Evolutionary conservation across 148 eudicot genomes (phyloP), one percentile per base, ranked within the genome.

Genomic region (Camellia sinensis): DNA sequence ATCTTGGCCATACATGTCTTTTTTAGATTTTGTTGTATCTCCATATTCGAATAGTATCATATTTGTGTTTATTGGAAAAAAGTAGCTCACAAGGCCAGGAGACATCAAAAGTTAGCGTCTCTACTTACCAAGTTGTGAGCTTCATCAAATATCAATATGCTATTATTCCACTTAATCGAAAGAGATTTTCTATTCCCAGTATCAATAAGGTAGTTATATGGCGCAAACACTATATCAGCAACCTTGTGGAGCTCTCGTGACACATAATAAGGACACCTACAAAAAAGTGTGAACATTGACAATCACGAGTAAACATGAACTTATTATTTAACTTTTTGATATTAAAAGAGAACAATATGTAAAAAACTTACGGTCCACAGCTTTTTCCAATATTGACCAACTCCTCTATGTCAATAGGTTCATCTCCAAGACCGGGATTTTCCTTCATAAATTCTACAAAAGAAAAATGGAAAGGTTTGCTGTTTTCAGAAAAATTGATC

Each of bases 191-290:
- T 86, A 80, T 83, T 82, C 14, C 88, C 80, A 54, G 87, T 94
- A 80, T 96, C 99, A 74, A 96, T 96, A 62, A 96, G 95, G 89
- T 96, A 96, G 85, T 96, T 96, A 89, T 96, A 96, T 59, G 99
- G 99, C 69, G 95, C 97, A 86, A 96, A 94, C 83, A 96, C 83
- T 78, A 96, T 91, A 86, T 96, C 99, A 78, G 88, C 98, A 82
- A 66, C 91, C 88, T 94, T 92, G 76, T 94, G 91, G 76, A 96
- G 90, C 82, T 96, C 99, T 71, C 98, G 89, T 79, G 99, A 90
- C 78, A 96, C 69, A 80, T 94, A 96, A 84, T 93, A 96, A 43
- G 99, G 99, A 85, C 99, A 96, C 88, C 99, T 96, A 76, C 81
- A 83, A 50, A 78, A 65, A 43, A 74, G 37, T 29, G 19, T 10